These are phyloP conservation scores for Phaeosphaeriaceae sp. DNA, from an alignment of 2,329 filamentous ascomycete genomes.

Conservation along the genomic window DNA sequence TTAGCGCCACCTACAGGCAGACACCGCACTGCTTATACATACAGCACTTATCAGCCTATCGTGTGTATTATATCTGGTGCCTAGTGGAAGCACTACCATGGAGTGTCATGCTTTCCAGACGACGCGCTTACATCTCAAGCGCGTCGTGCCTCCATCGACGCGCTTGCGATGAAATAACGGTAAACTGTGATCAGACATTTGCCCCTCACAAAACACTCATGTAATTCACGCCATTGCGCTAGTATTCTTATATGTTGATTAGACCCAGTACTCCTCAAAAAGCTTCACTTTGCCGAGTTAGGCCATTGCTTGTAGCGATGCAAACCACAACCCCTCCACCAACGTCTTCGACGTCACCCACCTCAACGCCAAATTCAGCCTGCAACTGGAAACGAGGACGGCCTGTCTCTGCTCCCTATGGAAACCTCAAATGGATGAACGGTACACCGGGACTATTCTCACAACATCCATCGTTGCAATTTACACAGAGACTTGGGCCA, in stretches of 20 bases:
- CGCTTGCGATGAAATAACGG: constrained; percentile 20
- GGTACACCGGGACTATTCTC: not conserved
- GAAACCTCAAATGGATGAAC: constrained; percentile 4
- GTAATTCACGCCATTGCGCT: not conserved
- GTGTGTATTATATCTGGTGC: constrained; percentile 30
- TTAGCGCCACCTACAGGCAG: constrained; percentile 27
- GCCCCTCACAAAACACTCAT: constrained; percentile 1
- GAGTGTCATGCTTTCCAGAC: constrained; percentile 43
- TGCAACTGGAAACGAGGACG: constrained; percentile 29
- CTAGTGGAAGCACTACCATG: constrained; percentile 43
- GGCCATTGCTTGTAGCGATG: not conserved
- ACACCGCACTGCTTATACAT: constrained; percentile 10
- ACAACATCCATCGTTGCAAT: not conserved
- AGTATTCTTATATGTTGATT: not conserved
- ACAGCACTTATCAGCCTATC: constrained; percentile 7
- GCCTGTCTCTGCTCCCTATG: constrained; percentile 17
- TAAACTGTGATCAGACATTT: constrained; percentile 2
- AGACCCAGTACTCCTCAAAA: not conserved
- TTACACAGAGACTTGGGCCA: not conserved
- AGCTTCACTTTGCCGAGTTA: not conserved
- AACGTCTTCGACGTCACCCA: constrained; percentile 4
- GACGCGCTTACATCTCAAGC: constrained; percentile 34
- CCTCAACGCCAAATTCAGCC: constrained; percentile 6
- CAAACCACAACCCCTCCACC: constrained; percentile 10
- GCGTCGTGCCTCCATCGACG: constrained; percentile 25